Base-by-base conservation (phyloP, 1,139 yeast genomes). In the Hansenula sp. region DNA sequence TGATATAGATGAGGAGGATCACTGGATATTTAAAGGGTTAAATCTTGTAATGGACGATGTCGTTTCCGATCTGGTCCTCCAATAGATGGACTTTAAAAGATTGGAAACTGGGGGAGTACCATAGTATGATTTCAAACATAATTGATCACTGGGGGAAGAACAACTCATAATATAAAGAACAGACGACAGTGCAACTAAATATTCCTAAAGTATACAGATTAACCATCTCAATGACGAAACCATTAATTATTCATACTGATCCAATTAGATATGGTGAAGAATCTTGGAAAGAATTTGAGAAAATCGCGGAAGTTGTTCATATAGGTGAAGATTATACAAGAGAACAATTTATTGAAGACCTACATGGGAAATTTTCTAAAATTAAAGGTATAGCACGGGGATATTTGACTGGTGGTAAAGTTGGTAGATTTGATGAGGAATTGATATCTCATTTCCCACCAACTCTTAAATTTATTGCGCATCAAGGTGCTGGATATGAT, bases 401-500 rank as follows among this genome's bases (percentile, higher is more conserved):
- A 2, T 74, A 68, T 44, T 67, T 61, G 5, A 68, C 76, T 43
- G 59, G 59, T n/a, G 38, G 50, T n/a, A 56, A 58, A 21, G 82
- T 74, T 8, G 80, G 79, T 1, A 78, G 79, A 0, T 65, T 77
- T 43, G 57, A 58, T 19, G 53, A 55, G 11, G 44, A 43, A 24
- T 45, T 80, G 2, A 51, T 80, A 26, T 70, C 57, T 1, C 40
- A 43, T 25, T 57, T 63, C 16, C 87, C 88, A 0, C 29, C 52
- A 1, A 46, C 61, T 6, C 61, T 82, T 42, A 73, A 75, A 52
- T 65, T 79, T 14, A 66, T 82, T 30, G 67, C 83, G 2, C 65
- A 76, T 29, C 77, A 82, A 43, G 71, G 83, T 4, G 85, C 80
- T 3, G 90, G 90, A 0, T 68, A 63, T 52, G 84, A 80, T 47